Conservation (phyloP, 1,139 yeast species). For the Nadsonia starkeyi-henricii region DNA sequence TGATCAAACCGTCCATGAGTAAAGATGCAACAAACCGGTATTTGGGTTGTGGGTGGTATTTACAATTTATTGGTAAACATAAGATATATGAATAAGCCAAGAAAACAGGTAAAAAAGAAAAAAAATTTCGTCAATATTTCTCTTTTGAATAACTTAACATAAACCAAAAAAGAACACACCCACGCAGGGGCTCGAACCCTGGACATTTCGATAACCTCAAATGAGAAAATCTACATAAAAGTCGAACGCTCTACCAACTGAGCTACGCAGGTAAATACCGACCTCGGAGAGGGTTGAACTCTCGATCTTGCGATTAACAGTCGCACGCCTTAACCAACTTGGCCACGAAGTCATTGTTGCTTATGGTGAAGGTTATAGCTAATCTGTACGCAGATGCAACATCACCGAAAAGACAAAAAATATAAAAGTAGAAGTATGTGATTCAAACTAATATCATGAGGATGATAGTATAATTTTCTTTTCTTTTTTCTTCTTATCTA, state of each 20-base stretch:
- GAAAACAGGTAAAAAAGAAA: no score
- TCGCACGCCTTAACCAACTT: slow-evolving; percentile 14
- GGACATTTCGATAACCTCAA: background rate
- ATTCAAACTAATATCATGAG: background rate
- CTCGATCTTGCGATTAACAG: slow-evolving; percentile 8
- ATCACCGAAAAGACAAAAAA: no score
- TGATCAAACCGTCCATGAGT: no score
- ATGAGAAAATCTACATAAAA: background rate
- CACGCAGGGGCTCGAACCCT: slow-evolving; percentile 1
- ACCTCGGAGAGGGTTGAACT: slow-evolving; percentile 1
- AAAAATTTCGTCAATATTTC: no score
- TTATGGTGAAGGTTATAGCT: background rate
- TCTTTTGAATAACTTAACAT: no score
- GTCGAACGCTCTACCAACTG: slow-evolving; percentile 1
- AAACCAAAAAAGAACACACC: background rate
- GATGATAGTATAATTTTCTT: background rate
- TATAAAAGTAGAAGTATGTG: no score
- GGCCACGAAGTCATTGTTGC: slow-evolving; percentile 12
- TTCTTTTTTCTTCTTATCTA: no score
- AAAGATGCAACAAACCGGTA: no score
- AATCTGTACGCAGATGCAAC: background rate
- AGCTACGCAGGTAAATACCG: background rate
- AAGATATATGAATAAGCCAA: no score
- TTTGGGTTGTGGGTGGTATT: no score
- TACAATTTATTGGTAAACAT: no score